Conservation (phyloP, 2,329 filamentous ascomycete species). For the Hortaea werneckii region DNA sequence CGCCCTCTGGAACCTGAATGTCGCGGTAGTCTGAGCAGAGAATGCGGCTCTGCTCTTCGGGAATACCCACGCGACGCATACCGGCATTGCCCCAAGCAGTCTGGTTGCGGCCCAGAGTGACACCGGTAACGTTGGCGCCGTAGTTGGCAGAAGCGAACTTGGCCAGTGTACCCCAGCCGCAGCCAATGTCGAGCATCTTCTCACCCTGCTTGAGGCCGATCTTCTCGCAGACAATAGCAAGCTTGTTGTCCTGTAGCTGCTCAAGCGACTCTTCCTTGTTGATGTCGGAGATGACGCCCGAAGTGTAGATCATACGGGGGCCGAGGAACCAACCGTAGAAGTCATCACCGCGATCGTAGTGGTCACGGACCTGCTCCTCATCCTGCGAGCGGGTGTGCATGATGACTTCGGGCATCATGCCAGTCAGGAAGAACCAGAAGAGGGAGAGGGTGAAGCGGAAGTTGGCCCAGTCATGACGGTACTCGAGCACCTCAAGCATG, state of each 20-base stretch:
- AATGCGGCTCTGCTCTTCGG: constrained; percentile 82
- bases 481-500: constrained; percentile 77
- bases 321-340: constrained; percentile 99
- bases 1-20: constrained; percentile 59
- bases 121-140: constrained; percentile 72
- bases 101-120: constrained; percentile 92
- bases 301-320: constrained; percentile 98
- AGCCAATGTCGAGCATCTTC: constrained; percentile 84
- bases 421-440: constrained; percentile 79
- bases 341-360: constrained; percentile 96
- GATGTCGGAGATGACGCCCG: constrained; percentile 82
- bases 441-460: constrained; percentile 81
- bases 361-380: constrained; percentile 93
- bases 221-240: constrained; percentile 92
- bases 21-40: constrained; percentile 97
- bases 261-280: constrained; percentile 83
- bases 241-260: constrained; percentile 95
- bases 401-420: constrained; percentile 81
- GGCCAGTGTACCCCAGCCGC: constrained; percentile 93
- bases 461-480: constrained; percentile 93
- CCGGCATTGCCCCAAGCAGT: constrained; percentile 93
- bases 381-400: constrained; percentile 91
- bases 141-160: constrained; percentile 91
- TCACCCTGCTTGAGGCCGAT: constrained; percentile 75
- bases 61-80: constrained; percentile 68